phyloP scores from a whole-genome alignment of 2,329 filamentous ascomycete species.

The Calonectria montana region DNA sequence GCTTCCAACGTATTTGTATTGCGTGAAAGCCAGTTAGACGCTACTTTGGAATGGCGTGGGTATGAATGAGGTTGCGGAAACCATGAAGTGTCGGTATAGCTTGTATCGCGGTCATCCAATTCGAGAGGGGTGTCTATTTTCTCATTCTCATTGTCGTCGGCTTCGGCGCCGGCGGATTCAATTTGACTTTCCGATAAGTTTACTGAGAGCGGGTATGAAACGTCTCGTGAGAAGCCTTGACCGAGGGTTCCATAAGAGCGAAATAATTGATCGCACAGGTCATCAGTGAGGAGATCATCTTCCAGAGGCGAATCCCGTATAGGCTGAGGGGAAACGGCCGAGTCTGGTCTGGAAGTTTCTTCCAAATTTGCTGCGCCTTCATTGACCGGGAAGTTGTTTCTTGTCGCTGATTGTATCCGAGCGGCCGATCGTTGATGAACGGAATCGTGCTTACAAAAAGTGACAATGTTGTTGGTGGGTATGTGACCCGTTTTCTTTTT shows the following conservation, averaged over 20 bases:
- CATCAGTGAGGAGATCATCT: neutral
- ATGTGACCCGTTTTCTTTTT: slow-evolving; percentile 18
- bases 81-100: neutral
- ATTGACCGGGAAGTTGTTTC: neutral
- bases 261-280: slow-evolving; percentile 30
- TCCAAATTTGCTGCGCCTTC: neutral
- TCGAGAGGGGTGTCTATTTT: slow-evolving; percentile 13
- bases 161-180: neutral
- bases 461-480: neutral
- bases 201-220: neutral
- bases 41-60: neutral
- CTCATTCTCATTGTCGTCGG: neutral
- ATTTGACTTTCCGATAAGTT: neutral
- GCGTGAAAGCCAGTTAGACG: neutral
- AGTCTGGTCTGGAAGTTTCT: neutral
- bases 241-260: slow-evolving; percentile 32
- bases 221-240: slow-evolving; percentile 22
- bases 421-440: neutral
- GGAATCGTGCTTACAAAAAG: neutral
- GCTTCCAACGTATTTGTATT: neutral
- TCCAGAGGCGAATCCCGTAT: neutral
- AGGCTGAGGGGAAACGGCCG: neutral
- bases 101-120: neutral
- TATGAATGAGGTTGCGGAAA: neutral
- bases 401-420: neutral